Base-by-base conservation (phyloP, 352 stramenopile genomes). In the Phytophthora podocarpi region DNA sequence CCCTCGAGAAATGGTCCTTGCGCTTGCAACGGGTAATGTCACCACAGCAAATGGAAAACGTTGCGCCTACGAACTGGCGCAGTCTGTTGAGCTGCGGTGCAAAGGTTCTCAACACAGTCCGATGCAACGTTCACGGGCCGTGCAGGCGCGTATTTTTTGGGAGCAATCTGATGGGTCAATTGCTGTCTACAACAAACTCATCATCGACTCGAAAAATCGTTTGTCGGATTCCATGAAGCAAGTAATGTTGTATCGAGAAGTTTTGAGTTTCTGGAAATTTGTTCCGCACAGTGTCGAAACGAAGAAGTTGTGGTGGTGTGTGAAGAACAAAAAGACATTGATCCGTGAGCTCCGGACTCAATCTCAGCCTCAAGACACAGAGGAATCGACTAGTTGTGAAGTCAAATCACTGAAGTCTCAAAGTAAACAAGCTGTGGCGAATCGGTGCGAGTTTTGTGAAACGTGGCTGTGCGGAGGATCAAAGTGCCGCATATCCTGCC, bases 221-320 rank as follows among this genome's bases (percentile, higher is more conserved):
- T 28, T 70, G 21, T 35, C 62, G 12, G 63, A 71, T 32, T 54
- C 37, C 18, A 16, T 67, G 4, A 70, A 62, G 23, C 47, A 66
- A n/a, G 18, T 23, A 11, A 56, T 46, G 48, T 24, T 70, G n/a
- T 67, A 55, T 48, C 46, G 42, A 53, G 18, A 40, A 15, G 20
- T 60, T 32, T 15, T 57, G 10, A 13, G 21, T 4, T 70, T 67
- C 31, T 70, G 62, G 62, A 70, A 62, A 24, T 67, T 62, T 31
- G 55, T 70, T 10, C 62, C 62, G 4, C 62, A 55, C 3, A 54
- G 46, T 36, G 12, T 70, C 12, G 61, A 70, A 32, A 70, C 35
- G 36, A 70, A 70, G 34, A 70, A 65, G 39, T 21, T 70, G 21
- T 51, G 54, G 41, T 70, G 61, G 50, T 68, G 64, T 64, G 48